These are phyloP conservation scores for Rhinocladiella mackenziei DNA, from an alignment of 2,329 filamentous ascomycete genomes.

Conservation along the genomic window DNA sequence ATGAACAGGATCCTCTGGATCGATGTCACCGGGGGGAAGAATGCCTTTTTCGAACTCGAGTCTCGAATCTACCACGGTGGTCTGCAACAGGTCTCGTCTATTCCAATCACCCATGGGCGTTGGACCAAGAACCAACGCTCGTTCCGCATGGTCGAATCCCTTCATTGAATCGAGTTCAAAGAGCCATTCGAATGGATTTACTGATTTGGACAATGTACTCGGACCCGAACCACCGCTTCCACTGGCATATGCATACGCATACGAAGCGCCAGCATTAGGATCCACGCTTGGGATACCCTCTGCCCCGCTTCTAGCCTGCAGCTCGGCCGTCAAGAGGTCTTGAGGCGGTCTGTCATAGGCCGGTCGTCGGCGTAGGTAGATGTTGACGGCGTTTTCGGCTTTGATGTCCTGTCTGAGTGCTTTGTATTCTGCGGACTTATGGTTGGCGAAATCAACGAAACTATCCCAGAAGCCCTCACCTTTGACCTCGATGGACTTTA, in stretches of 20 bases:
- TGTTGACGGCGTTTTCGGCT: conserved; percentile 53
- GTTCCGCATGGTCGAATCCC: conserved; percentile 61
- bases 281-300: conserved; percentile 40
- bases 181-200: conserved; percentile 66
- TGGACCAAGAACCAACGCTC: conserved; percentile 55
- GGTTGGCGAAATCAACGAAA: conserved; percentile 66
- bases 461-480: conserved; percentile 73
- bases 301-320: conserved; percentile 66
- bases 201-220: conserved; percentile 24
- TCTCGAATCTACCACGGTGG: conserved; percentile 66
- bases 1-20: no score
- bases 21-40: conserved; percentile 16
- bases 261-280: conserved; percentile 30
- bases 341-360: conserved; percentile 57
- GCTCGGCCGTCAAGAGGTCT: conserved; percentile 63
- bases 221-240: conserved; percentile 25
- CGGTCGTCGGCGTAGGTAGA: conserved; percentile 69
- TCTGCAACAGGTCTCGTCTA: conserved; percentile 50
- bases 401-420: conserved; percentile 10
- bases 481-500: conserved; percentile 38
- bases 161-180: conserved; percentile 59
- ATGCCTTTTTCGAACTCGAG: conserved; percentile 58
- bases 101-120: conserved; percentile 36
- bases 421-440: conserved; percentile 46
- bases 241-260: conserved; percentile 24